These are phyloP conservation scores for Berberis thunbergii DNA, from an alignment of 164 flowering plant species.

Conservation along the genomic window DNA sequence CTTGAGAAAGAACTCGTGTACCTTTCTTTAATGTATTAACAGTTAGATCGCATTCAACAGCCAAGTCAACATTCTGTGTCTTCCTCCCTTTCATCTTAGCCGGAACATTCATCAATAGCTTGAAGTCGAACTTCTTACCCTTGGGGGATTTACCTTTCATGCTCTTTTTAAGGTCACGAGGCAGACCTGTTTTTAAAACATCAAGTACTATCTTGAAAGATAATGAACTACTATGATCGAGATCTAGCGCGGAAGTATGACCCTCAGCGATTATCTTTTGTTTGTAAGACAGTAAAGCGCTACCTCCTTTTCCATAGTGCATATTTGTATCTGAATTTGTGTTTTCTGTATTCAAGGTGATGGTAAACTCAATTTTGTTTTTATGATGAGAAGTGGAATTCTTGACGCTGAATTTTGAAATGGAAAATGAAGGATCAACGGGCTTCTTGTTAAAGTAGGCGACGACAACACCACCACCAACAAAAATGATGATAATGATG, in stretches of 20 bases:
- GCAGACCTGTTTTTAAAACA: conserved; percentile 16
- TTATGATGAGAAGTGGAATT: too few relatives aligned
- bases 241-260: conserved; percentile 12
- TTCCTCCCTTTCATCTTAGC: conserved; percentile 16
- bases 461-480: conserved; percentile 12
- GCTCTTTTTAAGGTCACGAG: conserved; percentile 26
- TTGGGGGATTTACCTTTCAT: conserved; percentile 9
- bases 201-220: conserved; percentile 9
- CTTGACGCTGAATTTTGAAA: too few relatives aligned
- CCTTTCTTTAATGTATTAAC: conserved; percentile 24
- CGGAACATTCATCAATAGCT: conserved; percentile 16
- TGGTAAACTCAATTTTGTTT: too few relatives aligned
- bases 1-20: conserved; percentile 23
- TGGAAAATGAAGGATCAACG: too few relatives aligned
- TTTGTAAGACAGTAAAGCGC: background rate
- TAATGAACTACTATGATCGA: conserved; percentile 5
- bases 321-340: too few relatives aligned
- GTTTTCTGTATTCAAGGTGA: too few relatives aligned
- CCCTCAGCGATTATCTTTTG: conserved; percentile 27
- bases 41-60: conserved; percentile 26
- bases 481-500: conserved; percentile 7
- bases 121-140: conserved; percentile 7
- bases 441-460: too few relatives aligned
- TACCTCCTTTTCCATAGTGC: too few relatives aligned
- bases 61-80: conserved; percentile 11